Evolutionary conservation across 805 yeast genomes (phyloP).

Genomic region (Metschnikowia colocasiae): DNA sequence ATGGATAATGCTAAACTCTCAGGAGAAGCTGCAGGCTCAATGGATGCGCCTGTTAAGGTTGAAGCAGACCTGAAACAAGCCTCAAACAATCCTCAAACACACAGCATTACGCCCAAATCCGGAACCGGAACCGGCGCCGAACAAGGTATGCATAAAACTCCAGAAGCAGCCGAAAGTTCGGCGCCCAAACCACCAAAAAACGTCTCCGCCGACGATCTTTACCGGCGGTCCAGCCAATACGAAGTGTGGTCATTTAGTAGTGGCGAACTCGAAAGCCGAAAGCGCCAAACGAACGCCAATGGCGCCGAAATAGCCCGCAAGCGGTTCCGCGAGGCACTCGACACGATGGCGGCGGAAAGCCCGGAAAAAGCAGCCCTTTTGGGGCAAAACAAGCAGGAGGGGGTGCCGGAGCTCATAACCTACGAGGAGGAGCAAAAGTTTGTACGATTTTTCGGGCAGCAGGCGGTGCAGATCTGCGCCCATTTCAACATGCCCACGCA

Average conservation of each 20-base stretch:
- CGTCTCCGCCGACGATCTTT: constrained; percentile 79
- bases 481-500: constrained; percentile 83
- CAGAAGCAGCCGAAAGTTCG: not conserved
- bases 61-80: not conserved
- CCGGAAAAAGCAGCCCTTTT: constrained; percentile 30
- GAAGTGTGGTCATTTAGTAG: constrained; percentile 78
- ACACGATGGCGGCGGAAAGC: constrained; percentile 18
- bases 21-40: not conserved
- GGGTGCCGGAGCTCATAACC: constrained; percentile 45
- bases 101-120: not conserved
- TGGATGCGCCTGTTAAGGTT: not conserved
- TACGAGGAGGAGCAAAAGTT: constrained; percentile 68
- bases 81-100: not conserved
- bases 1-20: not conserved
- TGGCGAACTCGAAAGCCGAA: constrained; percentile 48
- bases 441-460: constrained; percentile 68
- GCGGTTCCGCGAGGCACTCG: constrained; percentile 26
- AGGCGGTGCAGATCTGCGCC: constrained; percentile 64
- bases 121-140: not conserved
- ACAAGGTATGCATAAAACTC: not conserved
- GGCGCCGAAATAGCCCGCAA: constrained; percentile 44
- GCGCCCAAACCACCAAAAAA: not conserved
- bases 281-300: constrained; percentile 49
- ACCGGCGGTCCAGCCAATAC: constrained; percentile 82
- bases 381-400: constrained; percentile 28